phyloP scores from a whole-genome alignment of 352 stramenopile genomes.

The Ophiocytium majus region DNA sequence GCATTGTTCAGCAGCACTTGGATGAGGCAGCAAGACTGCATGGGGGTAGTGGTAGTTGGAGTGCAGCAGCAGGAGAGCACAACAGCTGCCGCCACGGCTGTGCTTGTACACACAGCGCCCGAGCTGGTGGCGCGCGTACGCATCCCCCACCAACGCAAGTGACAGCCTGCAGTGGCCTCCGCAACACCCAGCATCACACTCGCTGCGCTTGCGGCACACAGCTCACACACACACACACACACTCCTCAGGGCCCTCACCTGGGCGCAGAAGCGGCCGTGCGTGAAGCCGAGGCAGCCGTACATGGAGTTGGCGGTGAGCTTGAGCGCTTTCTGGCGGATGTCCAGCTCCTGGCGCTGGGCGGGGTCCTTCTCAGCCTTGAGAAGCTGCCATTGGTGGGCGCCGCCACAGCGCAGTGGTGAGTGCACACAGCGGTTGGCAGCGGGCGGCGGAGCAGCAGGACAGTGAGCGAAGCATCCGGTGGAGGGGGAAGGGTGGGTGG shows the following conservation, averaged over 20 bases:
- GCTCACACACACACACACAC: too few relatives aligned
- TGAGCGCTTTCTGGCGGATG: slow-evolving; percentile 98
- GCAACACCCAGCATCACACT: background rate
- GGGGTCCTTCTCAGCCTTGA: slow-evolving; percentile 62
- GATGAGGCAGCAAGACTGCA: background rate
- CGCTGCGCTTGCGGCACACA: too few relatives aligned
- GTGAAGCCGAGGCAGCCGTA: slow-evolving; percentile 99
- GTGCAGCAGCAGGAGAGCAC: too few relatives aligned
- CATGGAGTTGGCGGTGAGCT: slow-evolving; percentile 99
- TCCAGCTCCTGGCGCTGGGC: slow-evolving; percentile 87
- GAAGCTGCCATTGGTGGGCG: too few relatives aligned
- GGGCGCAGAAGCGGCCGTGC: slow-evolving; percentile 22
- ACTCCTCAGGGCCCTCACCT: slow-evolving; percentile 13
- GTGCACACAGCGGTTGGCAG: too few relatives aligned
- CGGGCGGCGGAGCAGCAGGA: too few relatives aligned
- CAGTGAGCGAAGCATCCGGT: too few relatives aligned
- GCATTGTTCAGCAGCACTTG: background rate
- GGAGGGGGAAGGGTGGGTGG: too few relatives aligned
- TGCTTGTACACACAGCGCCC: background rate
- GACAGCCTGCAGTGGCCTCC: background rate
- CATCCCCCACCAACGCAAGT: too few relatives aligned
- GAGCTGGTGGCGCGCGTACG: too few relatives aligned
- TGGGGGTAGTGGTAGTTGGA: background rate
- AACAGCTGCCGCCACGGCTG: background rate
- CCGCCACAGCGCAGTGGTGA: too few relatives aligned